Evolutionary conservation across 306 rosid species (phyloP).

Genomic region (Parietaria judaica): DNA sequence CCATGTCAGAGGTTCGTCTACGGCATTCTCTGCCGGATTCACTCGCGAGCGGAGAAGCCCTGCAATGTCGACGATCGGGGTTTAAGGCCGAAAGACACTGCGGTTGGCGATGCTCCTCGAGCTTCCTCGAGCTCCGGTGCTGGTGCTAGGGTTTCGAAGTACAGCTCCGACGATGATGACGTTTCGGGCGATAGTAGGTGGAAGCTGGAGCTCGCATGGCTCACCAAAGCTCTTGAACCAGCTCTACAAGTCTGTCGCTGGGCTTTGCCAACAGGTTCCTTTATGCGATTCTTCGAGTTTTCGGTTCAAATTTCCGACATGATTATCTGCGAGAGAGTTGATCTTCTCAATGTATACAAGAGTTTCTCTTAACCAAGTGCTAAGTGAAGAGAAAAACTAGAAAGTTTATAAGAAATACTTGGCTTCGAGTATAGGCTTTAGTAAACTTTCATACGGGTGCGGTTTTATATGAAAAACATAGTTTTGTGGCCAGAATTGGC

Average conservation of each 20-base stretch:
- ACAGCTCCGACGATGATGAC: slow-evolving; percentile 45
- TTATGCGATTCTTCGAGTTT: slow-evolving; percentile 10
- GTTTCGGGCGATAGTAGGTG: slow-evolving; percentile 38
- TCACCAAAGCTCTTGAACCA: slow-evolving; percentile 75
- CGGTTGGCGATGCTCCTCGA: slow-evolving; percentile 16
- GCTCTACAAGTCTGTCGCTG: slow-evolving; percentile 81
- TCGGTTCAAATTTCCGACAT: not conserved
- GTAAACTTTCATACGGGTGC: too few species aligned
- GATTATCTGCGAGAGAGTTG: too few species aligned
- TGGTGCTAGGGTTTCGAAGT: slow-evolving; percentile 27
- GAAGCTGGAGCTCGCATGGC: slow-evolving; percentile 81
- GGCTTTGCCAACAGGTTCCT: slow-evolving; percentile 88
- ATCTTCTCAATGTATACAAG: too few species aligned
- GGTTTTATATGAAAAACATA: too few species aligned
- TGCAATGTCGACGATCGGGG: slow-evolving; percentile 39
- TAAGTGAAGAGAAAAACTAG: too few species aligned
- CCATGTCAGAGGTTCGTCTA: slow-evolving; percentile 30
- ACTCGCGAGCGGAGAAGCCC: slow-evolving; percentile 38
- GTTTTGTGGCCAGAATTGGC: too few species aligned
- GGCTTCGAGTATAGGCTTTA: too few species aligned
- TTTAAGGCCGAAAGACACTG: slow-evolving; percentile 18
- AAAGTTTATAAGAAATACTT: too few species aligned
- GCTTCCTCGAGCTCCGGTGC: slow-evolving; percentile 27
- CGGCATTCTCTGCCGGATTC: slow-evolving; percentile 37
- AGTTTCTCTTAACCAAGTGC: too few species aligned